A percentile compares a stretch with the other conserved stretches of the same genome.
phyloP scores from a whole-genome alignment of 208 protist genomes.

The Trypanosoma conorhini region DNA sequence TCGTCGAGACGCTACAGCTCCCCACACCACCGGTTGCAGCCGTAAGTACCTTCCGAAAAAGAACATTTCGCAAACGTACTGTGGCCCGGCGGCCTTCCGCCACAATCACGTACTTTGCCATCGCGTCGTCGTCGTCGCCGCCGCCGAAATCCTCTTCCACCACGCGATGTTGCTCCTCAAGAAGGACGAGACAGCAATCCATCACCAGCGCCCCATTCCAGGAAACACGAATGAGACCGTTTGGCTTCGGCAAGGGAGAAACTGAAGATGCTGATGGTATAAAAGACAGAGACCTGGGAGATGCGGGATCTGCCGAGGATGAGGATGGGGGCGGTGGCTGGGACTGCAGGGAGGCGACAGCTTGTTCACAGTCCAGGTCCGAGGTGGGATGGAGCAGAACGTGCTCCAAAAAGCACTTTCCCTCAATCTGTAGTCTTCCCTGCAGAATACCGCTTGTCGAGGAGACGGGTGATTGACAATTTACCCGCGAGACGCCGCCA shows the following conservation, averaged over 20 bases:
- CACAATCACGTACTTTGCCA: slow-evolving; percentile 6
- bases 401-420: slow-evolving; percentile 27
- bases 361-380: background rate
- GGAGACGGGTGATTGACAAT: slow-evolving; percentile 3
- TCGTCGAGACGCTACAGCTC: background rate
- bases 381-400: slow-evolving; percentile 19
- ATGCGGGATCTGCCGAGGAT: background rate
- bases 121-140: background rate
- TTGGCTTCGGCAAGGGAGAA: background rate
- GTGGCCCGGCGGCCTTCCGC: slow-evolving; percentile 12
- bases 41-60: slow-evolving; percentile 5
- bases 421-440: slow-evolving; percentile 22
- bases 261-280: background rate
- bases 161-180: background rate
- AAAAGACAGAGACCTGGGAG: background rate
- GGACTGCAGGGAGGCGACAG: background rate
- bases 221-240: slow-evolving; percentile 21
- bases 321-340: background rate
- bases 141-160: background rate
- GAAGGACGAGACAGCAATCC: slow-evolving; percentile 22
- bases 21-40: background rate
- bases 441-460: slow-evolving; percentile 2
- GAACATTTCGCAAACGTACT: slow-evolving; percentile 21
- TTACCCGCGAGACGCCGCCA: slow-evolving; percentile 37
- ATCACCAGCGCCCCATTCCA: slow-evolving; percentile 18